A percentile compares a stretch with the other conserved stretches of the same genome.
These are phyloP conservation scores for Panicum miliaceum DNA, from an alignment of 176 grass and related monocot species.

Conservation along the genomic window DNA sequence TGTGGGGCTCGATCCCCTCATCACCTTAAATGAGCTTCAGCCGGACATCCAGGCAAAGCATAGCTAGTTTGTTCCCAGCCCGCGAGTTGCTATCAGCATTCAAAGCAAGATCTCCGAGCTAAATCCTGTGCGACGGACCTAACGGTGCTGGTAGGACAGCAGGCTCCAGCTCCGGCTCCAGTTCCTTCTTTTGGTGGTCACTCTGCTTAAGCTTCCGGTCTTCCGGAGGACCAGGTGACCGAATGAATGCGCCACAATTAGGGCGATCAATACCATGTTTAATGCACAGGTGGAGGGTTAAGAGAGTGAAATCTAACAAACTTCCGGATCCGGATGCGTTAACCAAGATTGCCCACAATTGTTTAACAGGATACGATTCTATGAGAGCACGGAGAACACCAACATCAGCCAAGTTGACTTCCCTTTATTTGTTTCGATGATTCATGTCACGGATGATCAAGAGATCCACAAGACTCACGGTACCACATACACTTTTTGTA, in stretches of 20 bases:
- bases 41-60: slow-evolving; percentile 34
- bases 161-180: background rate
- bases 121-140: slow-evolving; percentile 42
- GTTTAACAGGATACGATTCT: background rate
- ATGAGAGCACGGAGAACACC: background rate
- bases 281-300: background rate
- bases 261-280: background rate
- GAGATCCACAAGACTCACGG: slow-evolving; percentile 19
- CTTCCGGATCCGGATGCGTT: background rate
- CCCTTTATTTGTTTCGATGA: slow-evolving; percentile 31
- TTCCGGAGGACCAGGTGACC: background rate
- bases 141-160: slow-evolving; percentile 30
- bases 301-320: background rate
- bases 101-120: slow-evolving; percentile 45
- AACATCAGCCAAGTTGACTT: slow-evolving; percentile 17
- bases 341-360: background rate
- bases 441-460: slow-evolving; percentile 36
- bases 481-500: slow-evolving; percentile 36
- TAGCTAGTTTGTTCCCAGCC: slow-evolving; percentile 31
- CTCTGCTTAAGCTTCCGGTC: background rate
- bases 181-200: background rate
- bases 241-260: slow-evolving; percentile 2
- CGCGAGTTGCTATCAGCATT: slow-evolving; percentile 44
- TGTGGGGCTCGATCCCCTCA: background rate
- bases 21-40: slow-evolving; percentile 32